Conservation (phyloP, 306 rosid species). For the Vigna hirtella region DNA sequence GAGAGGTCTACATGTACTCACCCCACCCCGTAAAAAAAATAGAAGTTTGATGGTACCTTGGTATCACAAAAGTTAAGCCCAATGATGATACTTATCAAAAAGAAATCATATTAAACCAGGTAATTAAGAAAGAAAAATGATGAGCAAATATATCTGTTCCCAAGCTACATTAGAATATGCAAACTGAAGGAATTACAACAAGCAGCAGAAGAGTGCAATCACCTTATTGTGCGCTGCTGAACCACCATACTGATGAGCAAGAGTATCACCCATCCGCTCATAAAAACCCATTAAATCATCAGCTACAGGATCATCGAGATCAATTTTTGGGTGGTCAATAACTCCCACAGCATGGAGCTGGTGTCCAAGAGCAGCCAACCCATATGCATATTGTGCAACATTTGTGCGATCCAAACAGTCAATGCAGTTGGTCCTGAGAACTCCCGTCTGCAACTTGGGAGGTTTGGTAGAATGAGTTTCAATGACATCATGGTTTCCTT, state of each 20-base stretch:
- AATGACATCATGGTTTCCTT: slow-evolving; percentile 50
- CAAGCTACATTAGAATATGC: slow-evolving; percentile 31
- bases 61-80: slow-evolving; percentile 25
- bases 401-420: slow-evolving; percentile 99
- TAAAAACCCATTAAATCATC: slow-evolving; percentile 81
- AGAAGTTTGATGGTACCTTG: slow-evolving; percentile 28
- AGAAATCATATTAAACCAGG: background rate
- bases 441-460: slow-evolving; percentile 79
- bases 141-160: slow-evolving; percentile 22
- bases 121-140: slow-evolving; percentile 32
- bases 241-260: slow-evolving; percentile 96
- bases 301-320: slow-evolving; percentile 82
- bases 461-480: slow-evolving; percentile 53
- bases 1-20: slow-evolving; percentile 12
- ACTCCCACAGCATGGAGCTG: slow-evolving; percentile 79
- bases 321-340: slow-evolving; percentile 71
- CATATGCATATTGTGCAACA: slow-evolving; percentile 96
- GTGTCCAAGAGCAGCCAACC: slow-evolving; percentile 85
- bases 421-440: slow-evolving; percentile 93
- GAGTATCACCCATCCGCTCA: slow-evolving; percentile 95
- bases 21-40: background rate
- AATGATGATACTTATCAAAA: slow-evolving; percentile 15
- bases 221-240: slow-evolving; percentile 99
- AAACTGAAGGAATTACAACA: slow-evolving; percentile 32
- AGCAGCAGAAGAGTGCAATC: slow-evolving; percentile 42